These are phyloP conservation scores for Paraglomus brasilianum DNA, from an alignment of 192 early-diverging fungal genomes.

Conservation along the genomic window DNA sequence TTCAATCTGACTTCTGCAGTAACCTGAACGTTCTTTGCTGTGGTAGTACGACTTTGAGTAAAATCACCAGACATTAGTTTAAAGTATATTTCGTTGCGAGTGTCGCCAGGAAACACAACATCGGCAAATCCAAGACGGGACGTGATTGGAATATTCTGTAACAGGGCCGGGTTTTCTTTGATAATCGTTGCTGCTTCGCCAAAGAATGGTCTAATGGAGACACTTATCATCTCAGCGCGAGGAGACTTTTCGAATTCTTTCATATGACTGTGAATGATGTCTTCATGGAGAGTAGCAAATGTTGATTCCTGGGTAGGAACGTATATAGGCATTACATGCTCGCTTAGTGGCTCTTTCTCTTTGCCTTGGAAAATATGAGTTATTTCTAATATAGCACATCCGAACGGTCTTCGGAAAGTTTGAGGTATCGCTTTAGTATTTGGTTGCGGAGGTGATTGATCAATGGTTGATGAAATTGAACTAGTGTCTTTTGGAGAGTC, in stretches of 20 bases:
- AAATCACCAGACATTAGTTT: conserved; percentile 61
- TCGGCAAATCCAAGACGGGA: conserved; percentile 61
- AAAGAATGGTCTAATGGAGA: conserved; percentile 47
- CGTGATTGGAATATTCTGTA: conserved; percentile 48
- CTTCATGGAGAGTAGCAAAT: conserved; percentile 53
- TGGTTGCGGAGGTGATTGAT: conserved; percentile 19
- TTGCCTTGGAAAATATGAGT: conserved; percentile 41
- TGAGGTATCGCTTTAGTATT: conserved; percentile 12
- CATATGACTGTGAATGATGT: conserved; percentile 49
- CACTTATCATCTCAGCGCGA: conserved; percentile 46
- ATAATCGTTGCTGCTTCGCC: conserved; percentile 42
- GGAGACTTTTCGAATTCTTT: conserved; percentile 47
- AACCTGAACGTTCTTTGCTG: conserved; percentile 60
- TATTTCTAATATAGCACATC: conserved; percentile 58
- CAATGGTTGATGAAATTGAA: conserved; percentile 18
- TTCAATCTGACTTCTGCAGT: conserved; percentile 54
- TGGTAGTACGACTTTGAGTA: conserved; percentile 37
- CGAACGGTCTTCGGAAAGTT: conserved; percentile 57
- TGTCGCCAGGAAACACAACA: conserved; percentile 51
- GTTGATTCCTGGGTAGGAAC: conserved; percentile 47
- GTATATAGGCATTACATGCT: conserved; percentile 56
- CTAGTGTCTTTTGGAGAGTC: conserved; percentile 22
- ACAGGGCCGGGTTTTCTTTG: conserved; percentile 41
- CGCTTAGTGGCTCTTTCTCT: conserved; percentile 32
- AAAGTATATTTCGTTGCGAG: conserved; percentile 61